Conservation (phyloP, 106 monocot genomes). For the Apostasia ramifera region DNA sequence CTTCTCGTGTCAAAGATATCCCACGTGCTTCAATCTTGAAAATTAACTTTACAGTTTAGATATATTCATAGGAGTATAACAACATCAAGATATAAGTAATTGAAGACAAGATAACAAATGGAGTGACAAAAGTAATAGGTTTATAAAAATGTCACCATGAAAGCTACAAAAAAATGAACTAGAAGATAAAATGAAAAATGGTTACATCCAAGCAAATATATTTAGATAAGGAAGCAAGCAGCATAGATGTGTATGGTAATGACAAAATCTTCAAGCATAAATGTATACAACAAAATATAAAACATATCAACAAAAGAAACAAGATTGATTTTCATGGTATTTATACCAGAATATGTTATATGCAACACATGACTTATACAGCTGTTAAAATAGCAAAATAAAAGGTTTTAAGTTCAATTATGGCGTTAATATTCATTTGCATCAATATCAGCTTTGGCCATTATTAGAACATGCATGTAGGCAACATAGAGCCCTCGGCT, state of each 20-base stretch:
- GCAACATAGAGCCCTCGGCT: too few species aligned
- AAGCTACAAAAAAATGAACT: background rate
- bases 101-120: background rate
- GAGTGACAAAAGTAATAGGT: background rate
- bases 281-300: too few species aligned
- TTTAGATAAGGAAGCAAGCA: background rate
- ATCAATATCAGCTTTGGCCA: too few species aligned
- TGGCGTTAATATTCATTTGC: too few species aligned
- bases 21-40: constrained; percentile 68
- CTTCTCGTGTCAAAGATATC: constrained; percentile 57
- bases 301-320: too few species aligned
- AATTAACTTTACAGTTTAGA: background rate
- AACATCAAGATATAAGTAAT: background rate
- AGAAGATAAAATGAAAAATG: background rate
- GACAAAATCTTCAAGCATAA: background rate
- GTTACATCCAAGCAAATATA: background rate
- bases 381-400: too few species aligned
- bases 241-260: background rate
- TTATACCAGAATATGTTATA: too few species aligned
- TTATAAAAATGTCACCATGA: background rate
- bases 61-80: constrained; percentile 1
- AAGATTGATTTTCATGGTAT: too few species aligned
- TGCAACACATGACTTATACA: too few species aligned
- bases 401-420: too few species aligned
- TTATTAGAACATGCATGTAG: too few species aligned